Evolutionary conservation across 23 red algal genomes (phyloP), one percentile per base, ranked within the genome.

Genomic region (Gracilaria vermiculophylla): DNA sequence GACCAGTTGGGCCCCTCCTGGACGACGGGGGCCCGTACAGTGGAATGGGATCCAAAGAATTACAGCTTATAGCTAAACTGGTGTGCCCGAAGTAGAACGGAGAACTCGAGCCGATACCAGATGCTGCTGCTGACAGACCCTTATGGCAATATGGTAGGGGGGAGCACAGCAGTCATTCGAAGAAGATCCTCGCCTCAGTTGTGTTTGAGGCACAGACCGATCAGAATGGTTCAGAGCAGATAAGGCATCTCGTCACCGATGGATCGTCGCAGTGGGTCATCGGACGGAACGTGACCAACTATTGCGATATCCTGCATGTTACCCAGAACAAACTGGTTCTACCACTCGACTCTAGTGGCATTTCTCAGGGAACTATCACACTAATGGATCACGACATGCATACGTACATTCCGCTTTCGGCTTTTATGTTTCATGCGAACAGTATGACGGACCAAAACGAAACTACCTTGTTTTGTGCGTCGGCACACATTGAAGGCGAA

Each of bases 131-230:
- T 29, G 53, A 64, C 55, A 41, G 40, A 19, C 54, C 86, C 16
- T 71, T 52, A n/a, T 78, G 73, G 86, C 53, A 90, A 55, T 80
- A 90, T 29, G 86, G 71, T 2, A 69, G 53, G 19, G 86, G 86
- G 14, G 73, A 80, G 3, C 70, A 90, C 43, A 35, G 44, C 11
- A 90, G 86, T 78, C 73, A 70, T 4, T 19, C 21, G 5, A 65
- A 27, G 28, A 16, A 33, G 16, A 62, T 74, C 13, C 47, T 87
- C 52, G 44, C 44, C 16, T 78, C 74, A 1, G 23, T 78, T 11
- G 44, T 78, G 25, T 24, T 78, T 2, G 35, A 32, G 20, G 45
- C 20, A 5, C 15, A 27, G 15, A 55, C 74, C 13, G 54, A 45
- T 4, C 19, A 36, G 1, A 24, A 7, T 27, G 24, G 13, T 78